A percentile compares a stretch with the other conserved stretches of the same genome.
phyloP scores from a whole-genome alignment of 2,329 filamentous ascomycete genomes.

The Aspergillus pseudoterreus region DNA sequence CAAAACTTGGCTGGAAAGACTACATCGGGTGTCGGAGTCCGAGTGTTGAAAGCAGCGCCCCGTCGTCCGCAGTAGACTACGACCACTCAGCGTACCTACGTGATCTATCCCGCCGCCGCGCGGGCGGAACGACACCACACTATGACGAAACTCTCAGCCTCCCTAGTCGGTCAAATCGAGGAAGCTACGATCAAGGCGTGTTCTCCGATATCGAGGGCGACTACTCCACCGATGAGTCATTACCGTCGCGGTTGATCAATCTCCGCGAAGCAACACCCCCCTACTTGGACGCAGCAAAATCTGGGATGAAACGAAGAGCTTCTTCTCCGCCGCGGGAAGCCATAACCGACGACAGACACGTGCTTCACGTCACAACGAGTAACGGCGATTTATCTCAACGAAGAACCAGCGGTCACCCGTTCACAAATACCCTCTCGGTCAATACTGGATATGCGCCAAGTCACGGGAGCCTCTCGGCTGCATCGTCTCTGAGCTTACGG shows the following conservation, averaged over 20 bases:
- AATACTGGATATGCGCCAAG: constrained; percentile 53
- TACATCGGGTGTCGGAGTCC: constrained; percentile 41
- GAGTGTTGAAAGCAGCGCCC: constrained; percentile 41
- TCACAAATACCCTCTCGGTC: constrained; percentile 53
- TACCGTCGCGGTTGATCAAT: constrained; percentile 33
- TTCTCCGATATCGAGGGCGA: constrained; percentile 49
- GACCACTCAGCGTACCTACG: constrained; percentile 36
- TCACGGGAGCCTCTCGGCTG: constrained; percentile 63
- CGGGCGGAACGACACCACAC: constrained; percentile 46
- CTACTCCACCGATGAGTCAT: constrained; percentile 36
- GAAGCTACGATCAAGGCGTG: constrained; percentile 60
- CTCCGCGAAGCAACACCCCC: constrained; percentile 38
- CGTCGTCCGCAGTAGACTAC: constrained; percentile 38
- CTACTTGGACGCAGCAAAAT: constrained; percentile 39
- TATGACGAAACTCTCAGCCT: constrained; percentile 50
- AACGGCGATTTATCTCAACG: constrained; percentile 54
- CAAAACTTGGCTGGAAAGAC: constrained; percentile 39
- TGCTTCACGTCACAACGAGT: constrained; percentile 33
- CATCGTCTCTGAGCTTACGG: constrained; percentile 58
- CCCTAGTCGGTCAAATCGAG: constrained; percentile 52
- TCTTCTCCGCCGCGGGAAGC: constrained; percentile 60
- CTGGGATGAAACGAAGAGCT: constrained; percentile 61
- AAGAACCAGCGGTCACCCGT: constrained; percentile 52
- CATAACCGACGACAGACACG: constrained; percentile 31
- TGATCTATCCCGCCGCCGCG: constrained; percentile 41